Evolutionary conservation across 2,329 filamentous ascomycete species (phyloP).

Genomic region (Paecilomyces dactylethromorphus): DNA sequence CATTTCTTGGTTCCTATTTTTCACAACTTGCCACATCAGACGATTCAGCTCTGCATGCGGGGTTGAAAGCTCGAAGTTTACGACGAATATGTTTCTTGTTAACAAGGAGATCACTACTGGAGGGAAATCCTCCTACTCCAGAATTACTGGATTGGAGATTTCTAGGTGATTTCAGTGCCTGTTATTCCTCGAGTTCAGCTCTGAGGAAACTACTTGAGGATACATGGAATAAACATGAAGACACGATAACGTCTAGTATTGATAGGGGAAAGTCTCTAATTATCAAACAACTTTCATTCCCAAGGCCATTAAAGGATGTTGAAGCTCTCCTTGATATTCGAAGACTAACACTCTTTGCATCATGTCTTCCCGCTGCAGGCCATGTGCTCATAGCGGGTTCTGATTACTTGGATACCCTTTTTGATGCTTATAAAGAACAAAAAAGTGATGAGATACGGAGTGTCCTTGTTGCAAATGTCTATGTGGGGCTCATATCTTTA

Average conservation of each 20-base stretch:
- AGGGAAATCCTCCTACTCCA: slow-evolving; percentile 36
- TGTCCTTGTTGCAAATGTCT: slow-evolving; percentile 64
- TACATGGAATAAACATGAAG: slow-evolving; percentile 35
- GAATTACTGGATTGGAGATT: slow-evolving; percentile 59
- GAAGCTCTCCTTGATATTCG: slow-evolving; percentile 22
- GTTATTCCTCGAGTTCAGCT: slow-evolving; percentile 59
- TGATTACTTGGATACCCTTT: slow-evolving; percentile 75
- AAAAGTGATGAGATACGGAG: slow-evolving; percentile 58
- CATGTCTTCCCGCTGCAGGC: slow-evolving; percentile 38
- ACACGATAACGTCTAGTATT: slow-evolving; percentile 26
- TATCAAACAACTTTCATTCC: slow-evolving; percentile 22
- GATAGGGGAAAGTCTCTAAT: slow-evolving; percentile 29
- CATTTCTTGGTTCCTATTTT: slow-evolving; percentile 64
- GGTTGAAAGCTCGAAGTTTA: slow-evolving; percentile 43
- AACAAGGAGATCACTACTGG: slow-evolving; percentile 50
- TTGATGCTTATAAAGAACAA: slow-evolving; percentile 41
- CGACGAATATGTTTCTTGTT: slow-evolving; percentile 61
- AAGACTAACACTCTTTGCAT: slow-evolving; percentile 33
- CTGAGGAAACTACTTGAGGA: slow-evolving; percentile 47
- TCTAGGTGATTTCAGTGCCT: slow-evolving; percentile 59
- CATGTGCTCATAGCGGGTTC: slow-evolving; percentile 71
- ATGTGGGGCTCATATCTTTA: slow-evolving; percentile 67
- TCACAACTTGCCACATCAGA: slow-evolving; percentile 44
- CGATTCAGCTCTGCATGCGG: slow-evolving; percentile 18
- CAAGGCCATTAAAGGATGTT: slow-evolving; percentile 7